phyloP scores from a whole-genome alignment of 352 stramenopile genomes.

The Globisporangium abappressorium region DNA sequence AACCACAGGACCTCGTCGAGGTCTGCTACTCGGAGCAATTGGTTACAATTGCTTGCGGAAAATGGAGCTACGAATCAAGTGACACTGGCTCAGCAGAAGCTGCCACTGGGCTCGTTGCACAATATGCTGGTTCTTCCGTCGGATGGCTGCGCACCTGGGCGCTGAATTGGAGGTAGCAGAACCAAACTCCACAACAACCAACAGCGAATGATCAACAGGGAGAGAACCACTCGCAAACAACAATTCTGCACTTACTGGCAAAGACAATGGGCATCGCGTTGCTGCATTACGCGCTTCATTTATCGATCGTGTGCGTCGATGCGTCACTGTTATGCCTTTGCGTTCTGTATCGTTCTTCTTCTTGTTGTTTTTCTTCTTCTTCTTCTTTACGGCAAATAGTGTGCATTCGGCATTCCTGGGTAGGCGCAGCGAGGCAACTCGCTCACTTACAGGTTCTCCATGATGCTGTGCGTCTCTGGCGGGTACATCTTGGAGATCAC shows the following conservation, averaged over 20 bases:
- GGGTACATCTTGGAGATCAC: conserved; percentile 70
- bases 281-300: neutral
- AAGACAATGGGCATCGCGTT: neutral
- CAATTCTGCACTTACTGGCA: neutral
- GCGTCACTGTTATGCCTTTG: neutral
- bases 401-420: neutral
- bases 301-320: neutral
- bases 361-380: neutral
- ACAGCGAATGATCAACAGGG: neutral
- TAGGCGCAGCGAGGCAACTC: neutral
- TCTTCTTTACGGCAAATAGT: neutral
- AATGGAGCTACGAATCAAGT: no score
- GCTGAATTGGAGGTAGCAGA: no score
- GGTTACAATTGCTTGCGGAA: no score
- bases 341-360: neutral
- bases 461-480: conserved; percentile 60
- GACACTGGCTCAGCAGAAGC: no score
- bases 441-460: conserved; percentile 34
- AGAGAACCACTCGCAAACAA: neutral
- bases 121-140: no score
- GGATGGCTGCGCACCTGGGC: no score
- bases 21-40: no score
- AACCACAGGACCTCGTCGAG: no score
- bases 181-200: no score
- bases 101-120: no score